phyloP scores from a whole-genome alignment of 2,329 filamentous ascomycete species.

The Lasiodiplodia theobromae region DNA sequence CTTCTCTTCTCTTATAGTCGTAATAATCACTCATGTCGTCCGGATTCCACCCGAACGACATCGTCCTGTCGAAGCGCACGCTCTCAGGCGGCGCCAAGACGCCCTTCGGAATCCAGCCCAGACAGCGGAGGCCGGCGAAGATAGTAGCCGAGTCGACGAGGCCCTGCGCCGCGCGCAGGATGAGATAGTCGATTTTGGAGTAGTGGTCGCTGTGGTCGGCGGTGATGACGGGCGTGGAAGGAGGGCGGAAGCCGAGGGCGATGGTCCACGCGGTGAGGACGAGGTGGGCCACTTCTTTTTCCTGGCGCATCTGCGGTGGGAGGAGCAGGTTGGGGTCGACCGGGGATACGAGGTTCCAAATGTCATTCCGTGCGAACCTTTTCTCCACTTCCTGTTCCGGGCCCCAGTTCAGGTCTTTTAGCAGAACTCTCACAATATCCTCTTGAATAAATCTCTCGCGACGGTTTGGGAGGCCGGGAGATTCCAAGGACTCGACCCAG shows the following conservation, averaged over 20 bases:
- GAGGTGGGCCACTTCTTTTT: conserved; percentile 23
- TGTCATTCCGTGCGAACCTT: background rate
- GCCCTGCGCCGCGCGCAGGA: conserved; percentile 16
- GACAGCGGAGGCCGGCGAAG: conserved; percentile 32
- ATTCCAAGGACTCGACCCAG: background rate
- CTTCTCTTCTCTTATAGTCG: too few species aligned
- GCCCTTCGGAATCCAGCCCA: conserved; percentile 20
- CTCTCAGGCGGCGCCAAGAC: background rate
- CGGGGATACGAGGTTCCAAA: background rate
- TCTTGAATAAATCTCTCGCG: background rate
- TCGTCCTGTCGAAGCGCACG: background rate
- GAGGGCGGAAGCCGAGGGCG: conserved; percentile 30
- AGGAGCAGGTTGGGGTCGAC: background rate
- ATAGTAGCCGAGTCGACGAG: conserved; percentile 35
- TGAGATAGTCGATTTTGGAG: background rate
- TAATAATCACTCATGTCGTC: too few species aligned
- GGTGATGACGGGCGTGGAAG: background rate
- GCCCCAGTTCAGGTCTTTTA: background rate
- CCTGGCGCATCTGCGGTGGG: background rate
- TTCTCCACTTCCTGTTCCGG: too few species aligned
- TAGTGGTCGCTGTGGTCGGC: conserved; percentile 15
- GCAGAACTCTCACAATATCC: background rate
- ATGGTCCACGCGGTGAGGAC: conserved; percentile 35
- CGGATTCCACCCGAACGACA: too few species aligned
- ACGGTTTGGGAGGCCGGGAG: background rate